Percentiles rank a stretch among this genome's conserved stretches.
phyloP scores from a whole-genome alignment of 495 filamentous ascomycete species.

The Chaetomium cochliodes region DNA sequence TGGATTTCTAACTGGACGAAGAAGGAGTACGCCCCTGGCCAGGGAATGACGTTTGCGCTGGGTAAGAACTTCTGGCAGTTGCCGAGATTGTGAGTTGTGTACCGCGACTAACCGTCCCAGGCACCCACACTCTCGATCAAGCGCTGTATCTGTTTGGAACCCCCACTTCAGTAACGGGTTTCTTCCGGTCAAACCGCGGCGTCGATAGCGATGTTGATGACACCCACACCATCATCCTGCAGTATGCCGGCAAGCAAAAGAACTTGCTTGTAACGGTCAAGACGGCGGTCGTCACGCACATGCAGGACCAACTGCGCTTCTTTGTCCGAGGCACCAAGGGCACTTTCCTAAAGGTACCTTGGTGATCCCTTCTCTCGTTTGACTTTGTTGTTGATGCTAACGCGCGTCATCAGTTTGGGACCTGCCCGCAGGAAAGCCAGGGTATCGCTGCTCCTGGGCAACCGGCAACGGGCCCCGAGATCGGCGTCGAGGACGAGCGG shows the following conservation, averaged over 20 bases:
- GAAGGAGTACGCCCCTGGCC: conserved; percentile 53
- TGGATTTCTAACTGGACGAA: conserved; percentile 57
- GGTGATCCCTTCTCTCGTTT: not conserved
- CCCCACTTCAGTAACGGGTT: conserved; percentile 62
- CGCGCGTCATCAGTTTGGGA: conserved; percentile 45
- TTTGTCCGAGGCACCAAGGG: conserved; percentile 68
- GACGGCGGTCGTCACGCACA: conserved; percentile 61
- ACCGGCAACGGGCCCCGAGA: conserved; percentile 40
- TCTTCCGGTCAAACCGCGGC: conserved; percentile 59
- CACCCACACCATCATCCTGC: conserved; percentile 41
- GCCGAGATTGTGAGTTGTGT: not conserved
- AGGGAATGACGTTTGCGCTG: conserved; percentile 67
- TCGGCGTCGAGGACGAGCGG: conserved; percentile 55
- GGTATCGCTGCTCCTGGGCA: conserved; percentile 54
- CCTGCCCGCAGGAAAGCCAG: conserved; percentile 67
- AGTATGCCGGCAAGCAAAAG: conserved; percentile 35
- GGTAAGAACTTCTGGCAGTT: conserved; percentile 36
- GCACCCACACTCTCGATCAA: conserved; percentile 68
- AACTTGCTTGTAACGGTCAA: conserved; percentile 42
- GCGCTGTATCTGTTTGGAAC: conserved; percentile 64
- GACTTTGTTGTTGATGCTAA: not conserved
- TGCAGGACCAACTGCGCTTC: conserved; percentile 64
- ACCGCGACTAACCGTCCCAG: conserved; percentile 3
- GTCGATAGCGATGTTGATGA: conserved; percentile 40
- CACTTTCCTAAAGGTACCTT: conserved; percentile 59